These are phyloP conservation scores for Sugiyamaella floridensis DNA, from an alignment of 805 yeast species.

Conservation along the genomic window DNA sequence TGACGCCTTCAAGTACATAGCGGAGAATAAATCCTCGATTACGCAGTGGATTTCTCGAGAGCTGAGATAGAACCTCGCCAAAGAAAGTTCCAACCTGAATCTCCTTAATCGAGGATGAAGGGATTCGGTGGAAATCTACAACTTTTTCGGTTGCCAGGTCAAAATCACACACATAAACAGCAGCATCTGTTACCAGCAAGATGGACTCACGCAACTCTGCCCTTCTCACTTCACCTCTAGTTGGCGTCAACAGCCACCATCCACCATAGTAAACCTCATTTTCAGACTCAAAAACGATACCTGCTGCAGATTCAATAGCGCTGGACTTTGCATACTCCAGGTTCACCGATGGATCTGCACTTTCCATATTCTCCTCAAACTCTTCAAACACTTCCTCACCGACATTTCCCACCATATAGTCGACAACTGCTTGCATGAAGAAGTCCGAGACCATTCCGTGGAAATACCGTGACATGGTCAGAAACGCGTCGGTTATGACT, in stretches of 20 bases:
- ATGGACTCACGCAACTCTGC: constrained; percentile 21
- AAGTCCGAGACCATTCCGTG: constrained; percentile 41
- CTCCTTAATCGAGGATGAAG: constrained; percentile 5
- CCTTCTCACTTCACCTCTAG: constrained; percentile 13
- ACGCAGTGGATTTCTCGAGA: constrained; percentile 15
- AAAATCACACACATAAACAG: constrained; percentile 24
- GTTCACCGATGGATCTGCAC: constrained; percentile 24
- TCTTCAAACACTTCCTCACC: constrained; percentile 35
- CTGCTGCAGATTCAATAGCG: constrained; percentile 20
- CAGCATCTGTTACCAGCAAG: constrained; percentile 23
- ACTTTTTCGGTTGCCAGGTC: constrained; percentile 19
- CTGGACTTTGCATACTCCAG: constrained; percentile 24
- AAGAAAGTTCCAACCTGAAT: constrained; percentile 23
- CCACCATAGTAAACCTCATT: constrained; percentile 27
- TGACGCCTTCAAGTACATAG: constrained; percentile 22
- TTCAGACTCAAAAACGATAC: constrained; percentile 17
- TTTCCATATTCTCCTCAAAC: constrained; percentile 34
- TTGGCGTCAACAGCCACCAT: constrained; percentile 32
- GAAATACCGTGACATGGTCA: constrained; percentile 38
- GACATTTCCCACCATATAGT: constrained; percentile 36
- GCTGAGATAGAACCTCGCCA: constrained; percentile 17
- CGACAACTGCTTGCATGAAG: constrained; percentile 39
- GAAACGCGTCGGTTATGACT: constrained; percentile 37
- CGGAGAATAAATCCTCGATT: constrained; percentile 18
- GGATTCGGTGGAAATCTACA: constrained; percentile 14